Evolutionary conservation across 495 filamentous ascomycete genomes (phyloP).

Genomic region (Xylaria cubensis): DNA sequence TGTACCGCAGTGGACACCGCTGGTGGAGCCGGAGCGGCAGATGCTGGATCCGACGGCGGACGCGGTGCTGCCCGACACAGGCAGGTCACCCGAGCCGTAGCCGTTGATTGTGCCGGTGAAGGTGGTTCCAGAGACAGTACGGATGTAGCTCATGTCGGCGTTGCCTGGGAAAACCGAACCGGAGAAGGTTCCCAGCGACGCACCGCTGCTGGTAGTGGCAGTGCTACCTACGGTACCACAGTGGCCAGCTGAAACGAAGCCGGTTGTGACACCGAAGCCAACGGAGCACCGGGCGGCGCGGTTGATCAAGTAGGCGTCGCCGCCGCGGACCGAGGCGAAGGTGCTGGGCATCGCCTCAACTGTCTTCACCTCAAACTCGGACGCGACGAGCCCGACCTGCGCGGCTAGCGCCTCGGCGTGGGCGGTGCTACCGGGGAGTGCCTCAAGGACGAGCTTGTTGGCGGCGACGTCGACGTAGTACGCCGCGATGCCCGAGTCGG

Average conservation of each 20-base stretch:
- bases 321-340: constrained; percentile 33
- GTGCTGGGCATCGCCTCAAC: constrained; percentile 36
- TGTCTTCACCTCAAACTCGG: constrained; percentile 35
- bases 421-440: constrained; percentile 34
- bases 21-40: constrained; percentile 39
- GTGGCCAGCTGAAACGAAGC: constrained; percentile 40
- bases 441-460: constrained; percentile 39
- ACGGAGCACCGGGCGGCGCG: constrained; percentile 33
- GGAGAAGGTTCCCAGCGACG: constrained; percentile 34
- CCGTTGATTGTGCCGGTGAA: constrained; percentile 34
- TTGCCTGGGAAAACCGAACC: constrained; percentile 38
- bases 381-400: constrained; percentile 35
- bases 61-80: constrained; percentile 37
- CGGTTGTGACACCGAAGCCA: constrained; percentile 37
- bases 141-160: constrained; percentile 41
- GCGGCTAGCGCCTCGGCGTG: constrained; percentile 35
- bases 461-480: constrained; percentile 38
- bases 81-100: constrained; percentile 32
- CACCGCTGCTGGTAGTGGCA: constrained; percentile 36
- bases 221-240: constrained; percentile 33
- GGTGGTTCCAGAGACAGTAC: constrained; percentile 35
- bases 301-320: constrained; percentile 36
- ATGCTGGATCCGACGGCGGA: constrained; percentile 34
- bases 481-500: constrained; percentile 32
- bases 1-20: constrained; percentile 35